Evolutionary conservation across 2,329 filamentous ascomycete genomes (phyloP).

Genomic region (Tolypocladium album): DNA sequence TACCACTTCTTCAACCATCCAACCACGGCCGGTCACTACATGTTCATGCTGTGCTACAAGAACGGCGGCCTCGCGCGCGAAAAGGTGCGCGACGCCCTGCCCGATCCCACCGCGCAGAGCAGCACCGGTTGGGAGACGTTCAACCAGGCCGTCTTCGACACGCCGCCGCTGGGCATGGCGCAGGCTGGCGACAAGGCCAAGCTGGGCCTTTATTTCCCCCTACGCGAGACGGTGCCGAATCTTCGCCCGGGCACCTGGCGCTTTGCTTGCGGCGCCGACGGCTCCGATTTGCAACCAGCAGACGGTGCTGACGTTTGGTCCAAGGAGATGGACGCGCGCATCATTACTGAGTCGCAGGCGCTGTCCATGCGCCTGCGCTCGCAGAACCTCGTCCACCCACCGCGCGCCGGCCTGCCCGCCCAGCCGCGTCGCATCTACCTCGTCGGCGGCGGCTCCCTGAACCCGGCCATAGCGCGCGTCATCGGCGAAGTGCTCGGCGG

Average conservation of each 20-base stretch:
- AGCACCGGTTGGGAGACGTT: conserved; percentile 65
- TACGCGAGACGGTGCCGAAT: conserved; percentile 93
- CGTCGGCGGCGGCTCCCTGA: conserved; percentile 83
- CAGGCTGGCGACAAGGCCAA: conserved; percentile 46
- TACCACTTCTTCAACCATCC: conserved; percentile 99
- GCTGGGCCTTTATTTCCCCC: conserved; percentile 87
- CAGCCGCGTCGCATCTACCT: conserved; percentile 89
- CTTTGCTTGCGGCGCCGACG: conserved; percentile 52
- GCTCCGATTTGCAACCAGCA: conserved; percentile 33
- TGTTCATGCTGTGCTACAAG: conserved; percentile 99
- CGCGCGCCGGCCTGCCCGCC: conserved; percentile 49
- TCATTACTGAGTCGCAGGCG: conserved; percentile 90
- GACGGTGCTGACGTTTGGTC: conserved; percentile 21
- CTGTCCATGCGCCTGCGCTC: conserved; percentile 83
- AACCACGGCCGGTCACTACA: conserved; percentile 80
- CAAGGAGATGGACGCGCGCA: conserved; percentile 64
- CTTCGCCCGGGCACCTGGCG: conserved; percentile 79
- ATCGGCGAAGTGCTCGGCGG: conserved; percentile 84
- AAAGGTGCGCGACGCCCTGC: conserved; percentile 72
- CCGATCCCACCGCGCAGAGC: conserved; percentile 30
- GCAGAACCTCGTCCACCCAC: conserved; percentile 57
- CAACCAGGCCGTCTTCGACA: conserved; percentile 60
- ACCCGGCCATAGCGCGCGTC: conserved; percentile 77
- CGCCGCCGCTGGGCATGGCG: conserved; percentile 56
- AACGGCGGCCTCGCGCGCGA: conserved; percentile 93